Conservation (phyloP, 1,284 basidiomycete species). For the Neolentinus lepideus region DNA sequence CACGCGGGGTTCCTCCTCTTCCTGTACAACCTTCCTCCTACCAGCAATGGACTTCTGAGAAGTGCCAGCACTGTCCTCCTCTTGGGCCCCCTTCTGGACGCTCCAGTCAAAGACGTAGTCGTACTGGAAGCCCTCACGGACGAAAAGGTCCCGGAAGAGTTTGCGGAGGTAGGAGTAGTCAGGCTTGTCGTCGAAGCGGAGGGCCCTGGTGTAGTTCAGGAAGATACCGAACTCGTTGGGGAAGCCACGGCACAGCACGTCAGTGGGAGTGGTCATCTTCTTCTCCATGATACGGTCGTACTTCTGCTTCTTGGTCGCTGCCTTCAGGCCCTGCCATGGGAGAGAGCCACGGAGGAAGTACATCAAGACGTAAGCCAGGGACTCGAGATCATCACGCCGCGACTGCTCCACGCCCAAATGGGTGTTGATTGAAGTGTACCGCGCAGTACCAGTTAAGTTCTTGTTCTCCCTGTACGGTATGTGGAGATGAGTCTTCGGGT, state of each 20-base stretch:
- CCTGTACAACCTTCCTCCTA: conserved; percentile 70
- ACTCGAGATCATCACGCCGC: conserved; percentile 93
- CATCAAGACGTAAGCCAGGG: conserved; percentile 95
- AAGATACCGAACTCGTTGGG: conserved; percentile 98
- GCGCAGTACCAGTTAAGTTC: conserved; percentile 97
- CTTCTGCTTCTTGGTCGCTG: conserved; percentile 99
- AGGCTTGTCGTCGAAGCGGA: conserved; percentile 97
- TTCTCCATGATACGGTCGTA: conserved; percentile 99
- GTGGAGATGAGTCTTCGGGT: conserved; percentile 98
- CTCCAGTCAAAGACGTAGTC: conserved; percentile 99
- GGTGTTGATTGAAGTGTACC: conserved; percentile 99
- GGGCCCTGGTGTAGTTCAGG: conserved; percentile 94
- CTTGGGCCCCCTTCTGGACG: conserved; percentile 71
- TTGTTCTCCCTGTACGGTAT: conserved; percentile 99
- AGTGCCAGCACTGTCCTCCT: conserved; percentile 51
- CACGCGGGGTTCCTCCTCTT: conserved; percentile 70
- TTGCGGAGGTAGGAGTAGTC: conserved; percentile 98
- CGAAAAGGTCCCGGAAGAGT: conserved; percentile 95
- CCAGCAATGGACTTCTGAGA: conserved; percentile 52
- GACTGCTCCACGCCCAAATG: conserved; percentile 97
- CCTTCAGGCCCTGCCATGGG: conserved; percentile 97
- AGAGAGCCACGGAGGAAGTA: conserved; percentile 96
- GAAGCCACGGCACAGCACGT: conserved; percentile 93
- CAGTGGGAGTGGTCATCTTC: conserved; percentile 98
- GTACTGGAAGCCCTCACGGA: conserved; percentile 95